These are phyloP conservation scores for Lodderomyces jiufengensis DNA, from an alignment of 1,139 yeast species.

Conservation along the genomic window DNA sequence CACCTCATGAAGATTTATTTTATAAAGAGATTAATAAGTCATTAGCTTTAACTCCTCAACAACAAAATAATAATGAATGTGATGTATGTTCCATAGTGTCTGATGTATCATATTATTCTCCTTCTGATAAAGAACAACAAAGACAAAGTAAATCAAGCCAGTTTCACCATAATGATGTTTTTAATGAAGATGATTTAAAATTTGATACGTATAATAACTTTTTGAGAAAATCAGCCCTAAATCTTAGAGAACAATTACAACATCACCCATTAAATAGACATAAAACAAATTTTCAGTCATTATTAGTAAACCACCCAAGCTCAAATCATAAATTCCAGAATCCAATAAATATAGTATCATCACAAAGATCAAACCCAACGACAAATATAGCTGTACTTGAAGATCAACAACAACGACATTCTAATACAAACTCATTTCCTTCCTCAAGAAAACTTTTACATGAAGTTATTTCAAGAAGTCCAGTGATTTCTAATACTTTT, in stretches of 20 bases:
- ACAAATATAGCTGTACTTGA: slow-evolving; percentile 1
- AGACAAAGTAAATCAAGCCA: not conserved
- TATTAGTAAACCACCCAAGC: too few species aligned
- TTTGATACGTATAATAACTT: slow-evolving; percentile 32
- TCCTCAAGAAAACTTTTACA: slow-evolving; percentile 2
- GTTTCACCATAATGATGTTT: not conserved
- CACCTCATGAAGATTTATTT: slow-evolving; percentile 7
- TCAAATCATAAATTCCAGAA: slow-evolving; percentile 30
- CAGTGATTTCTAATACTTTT: too few species aligned
- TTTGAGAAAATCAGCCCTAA: slow-evolving; percentile 33
- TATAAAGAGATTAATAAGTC: slow-evolving; percentile 10
- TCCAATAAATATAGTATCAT: slow-evolving; percentile 26
- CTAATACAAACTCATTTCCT: slow-evolving; percentile 2
- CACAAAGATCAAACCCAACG: slow-evolving; percentile 5
- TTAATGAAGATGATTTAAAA: slow-evolving; percentile 7
- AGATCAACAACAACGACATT: not conserved
- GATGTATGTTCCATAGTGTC: slow-evolving; percentile 26
- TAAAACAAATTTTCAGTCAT: slow-evolving; percentile 21
- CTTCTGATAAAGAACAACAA: slow-evolving; percentile 14
- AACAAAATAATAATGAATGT: slow-evolving; percentile 10
- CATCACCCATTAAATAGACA: slow-evolving; percentile 32
- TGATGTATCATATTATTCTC: slow-evolving; percentile 26
- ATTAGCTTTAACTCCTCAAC: slow-evolving; percentile 12
- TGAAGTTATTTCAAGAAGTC: slow-evolving; percentile 4
- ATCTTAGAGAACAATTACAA: slow-evolving; percentile 14